phyloP scores from a whole-genome alignment of 1,284 basidiomycete genomes.

The Thelephora terrestris region DNA sequence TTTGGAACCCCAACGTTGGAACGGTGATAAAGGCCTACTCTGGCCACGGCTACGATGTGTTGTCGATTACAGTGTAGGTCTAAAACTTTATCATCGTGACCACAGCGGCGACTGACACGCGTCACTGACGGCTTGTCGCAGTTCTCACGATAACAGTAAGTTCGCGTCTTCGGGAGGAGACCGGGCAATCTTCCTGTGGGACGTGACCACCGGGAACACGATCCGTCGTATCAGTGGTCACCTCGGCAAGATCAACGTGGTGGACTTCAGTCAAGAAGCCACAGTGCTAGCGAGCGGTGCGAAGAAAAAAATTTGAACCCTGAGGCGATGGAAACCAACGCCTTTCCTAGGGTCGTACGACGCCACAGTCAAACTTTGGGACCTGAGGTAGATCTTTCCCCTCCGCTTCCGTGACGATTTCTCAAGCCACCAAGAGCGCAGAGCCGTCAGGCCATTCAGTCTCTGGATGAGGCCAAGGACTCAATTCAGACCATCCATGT shows the following conservation, averaged over 20 bases:
- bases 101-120: background rate
- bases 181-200: slow-evolving; percentile 89
- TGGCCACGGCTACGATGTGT: slow-evolving; percentile 90
- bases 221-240: slow-evolving; percentile 80
- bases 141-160: slow-evolving; percentile 85
- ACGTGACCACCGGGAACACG: slow-evolving; percentile 81
- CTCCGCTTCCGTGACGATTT: background rate
- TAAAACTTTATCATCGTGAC: slow-evolving; percentile 20
- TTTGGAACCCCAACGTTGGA: slow-evolving; percentile 84
- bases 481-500: slow-evolving; percentile 77
- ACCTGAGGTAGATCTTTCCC: slow-evolving; percentile 50
- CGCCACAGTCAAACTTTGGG: slow-evolving; percentile 83
- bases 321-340: background rate
- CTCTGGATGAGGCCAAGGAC: slow-evolving; percentile 84
- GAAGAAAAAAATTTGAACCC: slow-evolving; percentile 11
- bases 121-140: slow-evolving; percentile 22
- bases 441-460: slow-evolving; percentile 79
- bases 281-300: slow-evolving; percentile 79
- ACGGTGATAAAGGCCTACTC: slow-evolving; percentile 85
- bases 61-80: slow-evolving; percentile 74
- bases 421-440: slow-evolving; percentile 48
- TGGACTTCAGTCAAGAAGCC: slow-evolving; percentile 84
- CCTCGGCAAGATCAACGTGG: slow-evolving; percentile 81
- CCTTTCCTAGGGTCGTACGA: slow-evolving; percentile 70
- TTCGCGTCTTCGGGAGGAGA: slow-evolving; percentile 95